Evolutionary conservation across 2,329 filamentous ascomycete genomes (phyloP), one percentile per base, ranked within the genome.

Genomic region (Cladosporium sphaerospermum): DNA sequence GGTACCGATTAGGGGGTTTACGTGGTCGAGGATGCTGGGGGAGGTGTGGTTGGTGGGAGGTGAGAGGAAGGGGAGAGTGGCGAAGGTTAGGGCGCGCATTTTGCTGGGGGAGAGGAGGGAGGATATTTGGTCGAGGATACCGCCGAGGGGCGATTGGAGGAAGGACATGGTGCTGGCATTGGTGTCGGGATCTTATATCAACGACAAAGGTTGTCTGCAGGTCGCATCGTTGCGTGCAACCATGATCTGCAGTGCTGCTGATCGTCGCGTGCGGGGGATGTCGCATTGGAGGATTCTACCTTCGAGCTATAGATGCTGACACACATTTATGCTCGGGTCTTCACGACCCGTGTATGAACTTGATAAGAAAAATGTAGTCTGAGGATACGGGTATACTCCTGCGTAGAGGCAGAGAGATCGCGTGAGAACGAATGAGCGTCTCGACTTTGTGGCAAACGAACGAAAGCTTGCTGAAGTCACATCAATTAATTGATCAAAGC

Each of bases 1-100:
- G 7, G 65, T 66, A 11, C 65, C 65, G 34, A 67, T 67, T 18
- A 60, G 63, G 2, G 65, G 65, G 53, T 67, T 64, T 36, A 68
- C 63, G 55, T 61, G 63, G 52, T 57, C 52, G 9, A 68, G 56
- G 9, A 67, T 61, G 8, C 63, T 61, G 9, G 51, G 56, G 55
- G 64, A 55, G 10, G 56, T 44, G 45, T 67, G 62, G 45, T 61
- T 64, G 43, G 19, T 33, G 8, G 13, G 34, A 33, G 31, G 8
- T 19, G 45, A 36, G 36, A 14, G n/a, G 14, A 39, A 4, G n/a
- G 23, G 34, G 9, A 9, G 13, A 11, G 43, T 23, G 39, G 36
- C 11, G 11, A 44, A 18, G 42, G 40, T 14, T 9, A 53, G 39
- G 18, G 39, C 34, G 45, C 43, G 51, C 51, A 53, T 53, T 16